Base-by-base conservation (phyloP, 2,329 filamentous ascomycete species). In the Penicillium sp. region DNA sequence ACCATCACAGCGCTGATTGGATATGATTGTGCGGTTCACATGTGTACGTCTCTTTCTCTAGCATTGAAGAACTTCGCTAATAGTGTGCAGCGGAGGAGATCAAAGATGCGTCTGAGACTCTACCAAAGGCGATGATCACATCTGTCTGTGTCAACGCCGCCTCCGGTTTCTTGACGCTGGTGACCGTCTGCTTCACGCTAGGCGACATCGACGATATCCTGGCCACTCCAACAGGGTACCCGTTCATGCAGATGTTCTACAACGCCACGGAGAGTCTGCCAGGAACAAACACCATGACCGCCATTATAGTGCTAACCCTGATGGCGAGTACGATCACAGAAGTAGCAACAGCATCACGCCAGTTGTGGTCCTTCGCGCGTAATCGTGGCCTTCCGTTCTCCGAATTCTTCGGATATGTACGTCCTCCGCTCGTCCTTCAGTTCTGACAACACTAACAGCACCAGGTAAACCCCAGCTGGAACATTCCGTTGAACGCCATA, bases 211-310 rank as follows among this genome's bases (percentile, higher is more conserved):
- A 68, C 13, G 23, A 61, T 3, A 61, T 67, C 27, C 63, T 75
- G 3, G 56, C 52, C 1, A 65, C 65, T n/a, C 53, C 59, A 9
- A 74, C 72, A 9, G 69, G 68, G 2, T 70, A 68, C 27, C 69
- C 73, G 6, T 71, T 73, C 52, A 73, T 77, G 39, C 64, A 58
- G 31, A 52, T 58, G 10, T 58, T 58, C 52, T 43, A 44, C 55
- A 66, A 79, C 52, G 78, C 77, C 19, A 79, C 78, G 4, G 63
- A 68, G 25, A 78, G 73, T 42, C 63, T 72, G 15, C 69, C 68
- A 0, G 77, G 75, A 5, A 76, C 79, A 1, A 78, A 75, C 1
- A 73, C 76, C 9, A 79, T 83, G 75, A 73, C 77, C 1, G 72
- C 76, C 1, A 66, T 80, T 9, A 64, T 81, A 2, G 68, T 72